Evolutionary conservation across 371 early-diverging fungal species (phyloP), one percentile per base, ranked within the genome.

Genomic region (Fennellomyces sp.): DNA sequence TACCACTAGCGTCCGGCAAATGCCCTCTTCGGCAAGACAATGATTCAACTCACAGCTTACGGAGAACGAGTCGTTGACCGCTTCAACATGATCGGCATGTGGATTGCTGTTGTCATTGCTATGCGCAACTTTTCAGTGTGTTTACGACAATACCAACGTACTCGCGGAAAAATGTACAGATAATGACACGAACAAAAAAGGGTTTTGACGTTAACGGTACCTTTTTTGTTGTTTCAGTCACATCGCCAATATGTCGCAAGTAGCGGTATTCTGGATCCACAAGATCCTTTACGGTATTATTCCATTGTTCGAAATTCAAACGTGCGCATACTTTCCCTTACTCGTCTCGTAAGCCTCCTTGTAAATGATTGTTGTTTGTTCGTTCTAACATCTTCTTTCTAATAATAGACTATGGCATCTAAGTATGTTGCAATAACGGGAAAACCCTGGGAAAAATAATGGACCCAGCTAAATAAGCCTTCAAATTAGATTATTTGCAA

Each of bases 1-100:
- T 33, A 33, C 35, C 13, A 33, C 35, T 33, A 33, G 35, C 13
- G 13, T 33, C 6, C 35, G 6, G 13, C 35, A 8, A 33, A 6
- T 33, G 13, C 35, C 13, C 8, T 33, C 35, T 8, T 13, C 35
- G n/a, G 53, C 53, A 35, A 25, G n/a, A n/a, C 26, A 27, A 75
- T 79, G 76, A 65, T 70, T 30, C 47, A 66, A 54, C 59, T 75
- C 26, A 61, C 79, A 56, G 58, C 48, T 13, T 79, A 72, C 56
- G 73, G 60, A 21, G 72, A 59, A 13, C 61, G 76, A 55, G 69
- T 79, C 10, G 36, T 79, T 21, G 76, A 79, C 58, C 68, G 79
- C 19, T 63, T 79, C 36, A 75, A 68, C 38, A 69, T 79, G 72
- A 68, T 79, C 33, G 73, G 76, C 17, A 73, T 70, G 70, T 79